These are phyloP conservation scores for Kurtzmaniella cleridarum DNA, from an alignment of 805 yeast species.

Conservation along the genomic window DNA sequence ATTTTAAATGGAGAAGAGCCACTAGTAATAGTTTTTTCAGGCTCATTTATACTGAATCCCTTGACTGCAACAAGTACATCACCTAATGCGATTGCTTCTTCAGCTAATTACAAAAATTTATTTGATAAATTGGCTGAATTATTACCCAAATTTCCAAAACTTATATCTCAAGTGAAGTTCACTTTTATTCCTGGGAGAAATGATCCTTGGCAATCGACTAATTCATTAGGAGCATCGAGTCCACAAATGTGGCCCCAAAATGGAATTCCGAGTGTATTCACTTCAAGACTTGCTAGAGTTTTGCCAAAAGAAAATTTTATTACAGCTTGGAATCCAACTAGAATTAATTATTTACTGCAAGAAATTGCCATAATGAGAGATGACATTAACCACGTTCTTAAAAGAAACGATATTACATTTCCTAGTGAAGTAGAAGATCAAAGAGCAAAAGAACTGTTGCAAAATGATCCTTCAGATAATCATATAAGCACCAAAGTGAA, in stretches of 20 bases:
- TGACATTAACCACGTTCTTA: constrained; percentile 63
- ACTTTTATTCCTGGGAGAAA: constrained; percentile 82
- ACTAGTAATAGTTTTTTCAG: constrained; percentile 67
- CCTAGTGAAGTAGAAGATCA: constrained; percentile 24
- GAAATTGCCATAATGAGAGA: constrained; percentile 75
- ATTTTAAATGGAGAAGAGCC: constrained; percentile 48
- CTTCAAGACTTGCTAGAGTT: constrained; percentile 54
- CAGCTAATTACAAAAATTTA: constrained; percentile 54
- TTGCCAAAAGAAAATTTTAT: constrained; percentile 27
- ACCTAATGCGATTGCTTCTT: constrained; percentile 41
- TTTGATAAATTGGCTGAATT: constrained; percentile 73
- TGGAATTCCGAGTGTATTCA: constrained; percentile 66
- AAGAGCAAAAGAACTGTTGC: constrained; percentile 16
- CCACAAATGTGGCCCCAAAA: constrained; percentile 52
- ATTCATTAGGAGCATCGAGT: constrained; percentile 49
- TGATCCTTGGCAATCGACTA: constrained; percentile 87
- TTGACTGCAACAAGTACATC: constrained; percentile 53
- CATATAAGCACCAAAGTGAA: constrained; percentile 40
- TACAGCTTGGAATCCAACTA: constrained; percentile 66
- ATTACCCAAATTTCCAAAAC: constrained; percentile 51
- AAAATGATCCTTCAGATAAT: constrained; percentile 13
- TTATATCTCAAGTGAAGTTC: constrained; percentile 51
- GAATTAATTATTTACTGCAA: constrained; percentile 75
- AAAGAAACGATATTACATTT: constrained; percentile 62
- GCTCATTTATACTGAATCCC: constrained; percentile 72